Conservation (phyloP, 352 stramenopile species). For the Ophiocytium majus region DNA sequence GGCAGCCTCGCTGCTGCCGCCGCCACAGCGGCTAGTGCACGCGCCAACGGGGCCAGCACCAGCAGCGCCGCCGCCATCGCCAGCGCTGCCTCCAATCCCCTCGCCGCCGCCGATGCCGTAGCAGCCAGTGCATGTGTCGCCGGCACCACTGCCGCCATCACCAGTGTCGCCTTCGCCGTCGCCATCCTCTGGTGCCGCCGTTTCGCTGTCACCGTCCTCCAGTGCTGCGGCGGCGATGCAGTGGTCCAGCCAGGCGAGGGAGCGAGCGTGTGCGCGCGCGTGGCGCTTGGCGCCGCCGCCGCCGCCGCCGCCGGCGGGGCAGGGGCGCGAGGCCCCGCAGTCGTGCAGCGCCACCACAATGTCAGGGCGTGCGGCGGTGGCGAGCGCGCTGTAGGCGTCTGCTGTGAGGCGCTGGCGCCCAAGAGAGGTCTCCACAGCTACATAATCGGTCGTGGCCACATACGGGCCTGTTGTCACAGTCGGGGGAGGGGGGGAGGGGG, state of each 20-base stretch:
- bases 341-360: slow-evolving; percentile 6
- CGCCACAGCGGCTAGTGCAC: not conserved
- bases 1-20: no score
- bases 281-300: not conserved
- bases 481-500: no score
- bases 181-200: not conserved
- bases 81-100: not conserved
- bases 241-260: not conserved
- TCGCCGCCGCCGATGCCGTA: not conserved
- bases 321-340: no score
- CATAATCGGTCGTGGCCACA: not conserved
- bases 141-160: no score
- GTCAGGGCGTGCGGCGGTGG: not conserved
- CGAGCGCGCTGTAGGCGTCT: not conserved
- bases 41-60: not conserved
- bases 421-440: not conserved
- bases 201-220: no score
- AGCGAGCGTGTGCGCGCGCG: not conserved
- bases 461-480: no score
- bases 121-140: not conserved
- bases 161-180: not conserved
- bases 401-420: not conserved
- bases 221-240: not conserved
- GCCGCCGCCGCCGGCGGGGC: not conserved
- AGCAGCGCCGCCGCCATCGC: not conserved